Conservation (phyloP, 202 grass and related monocot species). For the Schoenoplectus tabernaemontani region DNA sequence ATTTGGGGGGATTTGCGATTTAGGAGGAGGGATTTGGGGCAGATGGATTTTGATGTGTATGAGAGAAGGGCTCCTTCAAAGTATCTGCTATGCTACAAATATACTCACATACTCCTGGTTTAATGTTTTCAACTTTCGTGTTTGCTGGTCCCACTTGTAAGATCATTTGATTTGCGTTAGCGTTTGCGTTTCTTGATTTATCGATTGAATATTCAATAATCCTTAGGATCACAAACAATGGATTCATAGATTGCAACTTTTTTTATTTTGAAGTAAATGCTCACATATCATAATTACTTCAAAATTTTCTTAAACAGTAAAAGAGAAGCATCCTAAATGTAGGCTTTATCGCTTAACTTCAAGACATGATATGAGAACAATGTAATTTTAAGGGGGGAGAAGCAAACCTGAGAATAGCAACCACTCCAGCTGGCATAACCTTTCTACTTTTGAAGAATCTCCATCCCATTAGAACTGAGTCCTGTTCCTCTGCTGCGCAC, state of each 20-base stretch:
- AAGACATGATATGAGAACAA: background rate
- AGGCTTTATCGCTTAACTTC: background rate
- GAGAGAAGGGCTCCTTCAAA: too few relatives aligned
- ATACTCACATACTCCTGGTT: too few relatives aligned
- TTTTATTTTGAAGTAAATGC: background rate
- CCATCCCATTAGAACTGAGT: conserved; percentile 59
- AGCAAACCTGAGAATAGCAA: conserved; percentile 65
- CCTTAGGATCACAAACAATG: background rate
- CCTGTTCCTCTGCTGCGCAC: conserved; percentile 30
- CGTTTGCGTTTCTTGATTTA: too few relatives aligned
- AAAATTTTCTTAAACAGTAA: background rate
- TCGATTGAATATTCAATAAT: background rate
- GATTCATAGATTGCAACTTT: background rate
- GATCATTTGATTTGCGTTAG: background rate
- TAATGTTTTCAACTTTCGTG: too few relatives aligned
- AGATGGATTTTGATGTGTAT: too few relatives aligned
- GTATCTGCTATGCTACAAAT: too few relatives aligned
- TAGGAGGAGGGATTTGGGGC: too few relatives aligned
- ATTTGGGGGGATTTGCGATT: too few relatives aligned
- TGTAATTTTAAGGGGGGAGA: background rate
- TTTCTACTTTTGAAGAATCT: conserved; percentile 71
- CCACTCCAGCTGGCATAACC: conserved; percentile 84
- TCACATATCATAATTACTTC: background rate
- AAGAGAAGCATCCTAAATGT: background rate
- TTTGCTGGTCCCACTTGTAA: too few relatives aligned